Percentiles rank a stretch among this genome's conserved stretches.
Conservation (phyloP, 352 stramenopile species). For the Plasmopara muralis region DNA sequence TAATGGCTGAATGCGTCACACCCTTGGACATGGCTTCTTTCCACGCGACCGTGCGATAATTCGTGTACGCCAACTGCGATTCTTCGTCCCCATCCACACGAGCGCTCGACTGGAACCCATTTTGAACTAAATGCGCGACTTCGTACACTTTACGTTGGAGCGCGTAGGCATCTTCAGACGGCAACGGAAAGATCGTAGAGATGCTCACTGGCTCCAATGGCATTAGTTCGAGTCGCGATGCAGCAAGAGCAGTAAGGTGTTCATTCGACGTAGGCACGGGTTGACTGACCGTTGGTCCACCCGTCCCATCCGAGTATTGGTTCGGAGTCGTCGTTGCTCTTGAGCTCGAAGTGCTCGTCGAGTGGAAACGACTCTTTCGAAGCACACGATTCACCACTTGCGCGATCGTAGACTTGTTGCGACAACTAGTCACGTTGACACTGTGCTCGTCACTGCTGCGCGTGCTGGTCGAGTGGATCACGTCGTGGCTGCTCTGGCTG, state of each 20-base stretch:
- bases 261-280: constrained; percentile 24
- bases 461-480: constrained; percentile 28
- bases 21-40: constrained; percentile 46
- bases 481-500: constrained; percentile 27
- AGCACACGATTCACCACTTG: constrained; percentile 28
- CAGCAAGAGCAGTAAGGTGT: constrained; percentile 26
- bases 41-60: constrained; percentile 57
- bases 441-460: constrained; percentile 28
- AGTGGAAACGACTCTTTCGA: constrained; percentile 28
- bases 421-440: constrained; percentile 19
- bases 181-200: constrained; percentile 69
- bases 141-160: constrained; percentile 73
- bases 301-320: constrained; percentile 32
- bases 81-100: constrained; percentile 55
- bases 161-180: constrained; percentile 62
- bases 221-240: constrained; percentile 34
- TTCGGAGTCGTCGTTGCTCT: constrained; percentile 25
- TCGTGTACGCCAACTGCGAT: constrained; percentile 62
- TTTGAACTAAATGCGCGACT: constrained; percentile 62
- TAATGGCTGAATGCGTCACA: constrained; percentile 62
- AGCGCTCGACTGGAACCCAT: constrained; percentile 59
- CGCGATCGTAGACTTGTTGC: constrained; percentile 28
- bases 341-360: constrained; percentile 23
- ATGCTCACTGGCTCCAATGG: constrained; percentile 59
- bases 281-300: constrained; percentile 15